Evolutionary conservation across 1,284 basidiomycete species (phyloP).

Genomic region (Vanrija sp.): DNA sequence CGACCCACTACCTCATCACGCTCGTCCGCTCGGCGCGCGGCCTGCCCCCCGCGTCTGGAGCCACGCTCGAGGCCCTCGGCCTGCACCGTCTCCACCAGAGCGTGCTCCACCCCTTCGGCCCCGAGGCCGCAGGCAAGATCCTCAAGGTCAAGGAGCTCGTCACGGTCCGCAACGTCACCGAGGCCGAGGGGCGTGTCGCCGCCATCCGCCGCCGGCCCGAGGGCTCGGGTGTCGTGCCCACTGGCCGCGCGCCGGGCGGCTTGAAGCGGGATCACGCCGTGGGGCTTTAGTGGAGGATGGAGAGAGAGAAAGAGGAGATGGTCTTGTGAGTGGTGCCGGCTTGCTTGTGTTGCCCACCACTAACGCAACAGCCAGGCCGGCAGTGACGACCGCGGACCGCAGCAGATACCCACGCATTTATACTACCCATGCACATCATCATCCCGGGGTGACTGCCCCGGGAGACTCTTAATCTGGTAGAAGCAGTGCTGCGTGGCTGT

Average conservation of each 20-base stretch:
- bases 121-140: constrained; percentile 50
- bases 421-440: neutral
- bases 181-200: constrained; percentile 27
- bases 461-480: neutral
- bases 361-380: too few relatives aligned
- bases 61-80: constrained; percentile 50
- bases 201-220: constrained; percentile 32
- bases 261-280: too few relatives aligned
- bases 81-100: constrained; percentile 50
- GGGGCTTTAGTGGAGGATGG: too few relatives aligned
- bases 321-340: too few relatives aligned
- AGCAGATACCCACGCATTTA: neutral
- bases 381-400: too few relatives aligned
- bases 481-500: neutral
- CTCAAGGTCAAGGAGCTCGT: constrained; percentile 55
- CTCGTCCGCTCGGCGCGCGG: constrained; percentile 53
- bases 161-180: constrained; percentile 51
- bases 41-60: constrained; percentile 45
- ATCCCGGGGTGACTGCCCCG: neutral
- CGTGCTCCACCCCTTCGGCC: constrained; percentile 49
- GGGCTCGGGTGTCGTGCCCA: constrained; percentile 36
- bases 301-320: too few relatives aligned
- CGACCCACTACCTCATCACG: constrained; percentile 52
- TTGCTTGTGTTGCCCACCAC: too few relatives aligned
- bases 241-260: constrained; percentile 32